Evolutionary conservation across 2,329 filamentous ascomycete species (phyloP), one percentile per base, ranked within the genome.

Genomic region (Xylariaceae sp.): DNA sequence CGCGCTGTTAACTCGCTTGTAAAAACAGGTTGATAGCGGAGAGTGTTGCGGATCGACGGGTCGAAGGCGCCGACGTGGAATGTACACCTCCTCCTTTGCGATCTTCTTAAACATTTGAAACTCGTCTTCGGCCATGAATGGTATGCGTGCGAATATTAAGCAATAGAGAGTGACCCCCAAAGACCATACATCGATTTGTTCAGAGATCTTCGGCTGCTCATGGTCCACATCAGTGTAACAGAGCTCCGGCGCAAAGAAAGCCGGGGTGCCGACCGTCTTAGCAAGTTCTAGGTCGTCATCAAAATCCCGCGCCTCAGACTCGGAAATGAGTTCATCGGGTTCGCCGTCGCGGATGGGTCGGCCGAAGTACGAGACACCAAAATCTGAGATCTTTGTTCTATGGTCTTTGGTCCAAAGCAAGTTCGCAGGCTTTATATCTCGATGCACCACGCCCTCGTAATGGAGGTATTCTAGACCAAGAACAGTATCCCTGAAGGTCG

Each of bases 171-270:
- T 99, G 17, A 99, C 91, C 18, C 94, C 94, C 18, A 99, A 80
- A 9, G 94, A 96, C 94, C 94, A 99, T 13, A 99, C 88, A 70
- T 99, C 94, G 66, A 99, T 96, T 68, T 95, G 90, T 67, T 91
- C 90, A 3, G 92, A 96, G 47, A 99, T 87, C 76, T 82, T 93
- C 65, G 82, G 91, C 68, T 82, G 88, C 70, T 82, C 85, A 67
- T 75, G 80, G 62, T 85, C 87, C 23, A 86, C 75, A 63, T 94
- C 92, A 1, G 90, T 95, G 72, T 92, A 94, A 76, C 94, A 99
- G 44, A 99, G 81, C 73, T 99, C 94, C 3, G 94, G 94, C 1
- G 94, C 94, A 71, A 97, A 99, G 75, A 99, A 99, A 1, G 93
- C 94, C 4, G 94, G 94, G 0, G 94, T 99, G 55, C 94, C 94